phyloP scores from a whole-genome alignment of 495 filamentous ascomycete genomes.

The Daldinia loculata region DNA sequence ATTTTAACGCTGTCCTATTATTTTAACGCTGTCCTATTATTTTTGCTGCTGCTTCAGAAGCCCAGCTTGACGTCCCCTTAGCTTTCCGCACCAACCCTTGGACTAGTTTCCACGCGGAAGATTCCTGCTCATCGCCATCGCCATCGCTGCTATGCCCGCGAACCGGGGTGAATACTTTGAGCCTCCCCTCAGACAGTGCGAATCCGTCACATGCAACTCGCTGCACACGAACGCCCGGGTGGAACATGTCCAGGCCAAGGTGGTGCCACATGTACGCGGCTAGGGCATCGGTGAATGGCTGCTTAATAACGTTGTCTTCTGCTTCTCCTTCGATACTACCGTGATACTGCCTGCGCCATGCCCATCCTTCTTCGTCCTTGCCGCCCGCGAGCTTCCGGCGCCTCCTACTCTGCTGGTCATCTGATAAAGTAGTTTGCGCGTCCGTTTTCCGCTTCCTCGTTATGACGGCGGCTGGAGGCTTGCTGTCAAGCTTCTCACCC shows the following conservation, averaged over 20 bases:
- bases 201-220: conserved; percentile 58
- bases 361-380: conserved; percentile 57
- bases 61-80: conserved; percentile 28
- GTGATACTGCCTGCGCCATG: conserved; percentile 46
- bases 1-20: too few species aligned
- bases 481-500: conserved; percentile 9
- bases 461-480: neutral
- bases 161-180: conserved; percentile 54
- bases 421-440: conserved; percentile 21
- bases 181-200: conserved; percentile 52
- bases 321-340: neutral
- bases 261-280: conserved; percentile 52
- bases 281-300: conserved; percentile 57
- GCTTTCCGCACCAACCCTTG: conserved; percentile 29
- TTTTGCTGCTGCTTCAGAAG: neutral
- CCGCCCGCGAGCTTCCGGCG: conserved; percentile 51
- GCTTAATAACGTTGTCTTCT: conserved; percentile 4
- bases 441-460: conserved; percentile 23
- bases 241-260: conserved; percentile 54
- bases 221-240: conserved; percentile 53
- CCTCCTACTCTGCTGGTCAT: conserved; percentile 44
- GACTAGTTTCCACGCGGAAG: conserved; percentile 34
- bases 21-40: neutral
- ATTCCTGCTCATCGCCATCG: conserved; percentile 2
- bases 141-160: neutral